Evolutionary conservation across 805 yeast species (phyloP), one percentile per base, ranked within the genome.

Genomic region (Cyberlindnera xishuangbannaensis): DNA sequence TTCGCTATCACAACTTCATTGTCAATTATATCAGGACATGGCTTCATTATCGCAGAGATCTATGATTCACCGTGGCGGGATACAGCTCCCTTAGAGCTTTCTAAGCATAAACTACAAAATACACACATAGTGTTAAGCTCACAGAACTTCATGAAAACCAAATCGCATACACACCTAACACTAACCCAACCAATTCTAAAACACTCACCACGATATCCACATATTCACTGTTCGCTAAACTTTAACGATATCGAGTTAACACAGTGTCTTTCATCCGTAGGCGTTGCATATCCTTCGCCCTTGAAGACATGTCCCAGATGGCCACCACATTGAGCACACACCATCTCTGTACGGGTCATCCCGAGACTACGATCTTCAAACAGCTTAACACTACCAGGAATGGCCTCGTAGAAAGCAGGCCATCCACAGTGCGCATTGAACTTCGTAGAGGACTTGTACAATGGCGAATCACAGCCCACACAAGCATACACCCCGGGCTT

Each of bases 371-470:
- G 49, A 56, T 92, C 98, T 14, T 64, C 67, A 38, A 70, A 59
- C 10, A 80, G 65, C 15, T 58, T 67, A 25, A 92, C 69, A 6
- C 95, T 69, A 0, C 87, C 88, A 0, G 95, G 94, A 25, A 84
- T 64, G 1, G 95, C 96, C 37, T 85, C 82, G 57, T 80, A 90
- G 58, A 92, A 92, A 0, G 96, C 88, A 1, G 98, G 98, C 98
- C 98, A 92, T 3, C 98, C 98, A 58, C 98, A 92, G 34, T 86
- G 86, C 10, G 95, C 76, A 37, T 81, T 78, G 50, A 92, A 92
- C 58, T 92, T 90, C 4, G 95, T 72, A 20, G 69, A 64, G 18
- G 95, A 78, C 40, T 71, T 70, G 58, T 92, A 92, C 19, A 92
- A 61, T 10, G 96, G 95, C 27, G 71, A 64, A 31, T 67, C 69